Evolutionary conservation across 2,329 filamentous ascomycete species (phyloP).

Genomic region (Ceratocystis destructans): DNA sequence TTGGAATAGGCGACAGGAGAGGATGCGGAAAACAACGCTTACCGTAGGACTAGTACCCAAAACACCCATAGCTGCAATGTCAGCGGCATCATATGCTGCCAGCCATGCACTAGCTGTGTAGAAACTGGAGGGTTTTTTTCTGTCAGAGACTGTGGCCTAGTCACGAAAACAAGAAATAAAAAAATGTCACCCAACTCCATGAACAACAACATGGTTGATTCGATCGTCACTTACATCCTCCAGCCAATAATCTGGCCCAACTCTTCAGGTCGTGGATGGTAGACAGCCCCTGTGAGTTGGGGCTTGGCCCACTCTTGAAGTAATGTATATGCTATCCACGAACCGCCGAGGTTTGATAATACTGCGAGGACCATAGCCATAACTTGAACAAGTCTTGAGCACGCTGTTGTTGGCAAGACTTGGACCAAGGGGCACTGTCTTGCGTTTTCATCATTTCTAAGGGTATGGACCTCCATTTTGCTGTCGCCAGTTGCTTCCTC

Average conservation of each 20-base stretch:
- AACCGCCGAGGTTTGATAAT: constrained; percentile 46
- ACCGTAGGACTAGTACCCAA: constrained; percentile 63
- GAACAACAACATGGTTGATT: background rate
- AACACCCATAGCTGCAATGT: constrained; percentile 50
- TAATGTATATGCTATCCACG: constrained; percentile 49
- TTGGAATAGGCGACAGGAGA: too few species aligned
- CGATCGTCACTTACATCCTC: constrained; percentile 1
- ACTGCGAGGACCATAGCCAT: constrained; percentile 42
- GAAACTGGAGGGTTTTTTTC: background rate
- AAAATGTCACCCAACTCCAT: background rate
- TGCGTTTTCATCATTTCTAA: too few species aligned
- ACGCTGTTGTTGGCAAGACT: too few species aligned
- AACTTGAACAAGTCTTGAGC: constrained; percentile 27
- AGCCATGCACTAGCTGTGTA: constrained; percentile 57
- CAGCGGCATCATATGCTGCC: constrained; percentile 58
- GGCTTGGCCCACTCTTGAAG: constrained; percentile 45
- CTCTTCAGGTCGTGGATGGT: constrained; percentile 41
- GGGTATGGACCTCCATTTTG: too few species aligned
- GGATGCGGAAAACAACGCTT: constrained; percentile 23
- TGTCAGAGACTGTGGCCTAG: background rate
- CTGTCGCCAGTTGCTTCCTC: too few species aligned
- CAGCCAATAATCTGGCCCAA: background rate
- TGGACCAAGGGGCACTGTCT: too few species aligned
- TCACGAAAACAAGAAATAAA: background rate
- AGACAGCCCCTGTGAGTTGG: constrained; percentile 54